Evolutionary conservation across 139 green algal species (phyloP).

Genomic region (Tetradesmus obliquus): DNA sequence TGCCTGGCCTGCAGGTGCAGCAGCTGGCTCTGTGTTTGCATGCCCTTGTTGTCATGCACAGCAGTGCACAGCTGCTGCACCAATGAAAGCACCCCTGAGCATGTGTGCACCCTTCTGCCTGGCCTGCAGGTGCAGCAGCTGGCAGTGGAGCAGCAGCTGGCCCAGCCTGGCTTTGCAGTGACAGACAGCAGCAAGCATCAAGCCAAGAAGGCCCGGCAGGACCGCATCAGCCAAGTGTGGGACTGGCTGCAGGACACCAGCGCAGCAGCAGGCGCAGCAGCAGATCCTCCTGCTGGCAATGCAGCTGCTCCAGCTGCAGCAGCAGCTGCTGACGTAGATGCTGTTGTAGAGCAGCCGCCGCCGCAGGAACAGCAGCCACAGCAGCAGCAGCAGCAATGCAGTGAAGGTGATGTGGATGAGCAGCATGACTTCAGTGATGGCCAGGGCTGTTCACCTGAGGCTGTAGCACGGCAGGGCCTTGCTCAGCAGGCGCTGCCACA

Average conservation of each 20-base stretch:
- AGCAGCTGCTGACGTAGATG: background rate
- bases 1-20: too few species aligned
- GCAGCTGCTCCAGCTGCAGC: background rate
- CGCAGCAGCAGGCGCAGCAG: background rate
- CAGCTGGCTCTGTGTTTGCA: too few species aligned
- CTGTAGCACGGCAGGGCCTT: background rate
- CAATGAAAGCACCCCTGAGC: too few species aligned
- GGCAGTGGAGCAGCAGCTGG: slow-evolving; percentile 35
- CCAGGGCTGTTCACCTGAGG: too few species aligned
- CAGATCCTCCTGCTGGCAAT: background rate
- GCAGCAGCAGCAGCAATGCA: background rate
- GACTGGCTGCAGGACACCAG: slow-evolving; percentile 32
- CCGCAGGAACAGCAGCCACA: background rate
- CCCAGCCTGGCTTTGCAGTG: slow-evolving; percentile 9
- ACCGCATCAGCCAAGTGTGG: slow-evolving; percentile 30
- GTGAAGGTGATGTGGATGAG: background rate
- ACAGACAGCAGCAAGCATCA: slow-evolving; percentile 13
- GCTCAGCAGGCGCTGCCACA: background rate
- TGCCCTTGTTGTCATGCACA: too few species aligned
- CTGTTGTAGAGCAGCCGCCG: background rate
- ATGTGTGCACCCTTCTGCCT: background rate
- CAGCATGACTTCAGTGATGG: background rate
- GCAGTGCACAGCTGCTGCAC: too few species aligned
- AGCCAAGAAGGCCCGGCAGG: background rate
- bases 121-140: slow-evolving; percentile 34